These are phyloP conservation scores for Aspergillus tubingensis DNA, from an alignment of 2,329 filamentous ascomycete genomes.

Conservation along the genomic window DNA sequence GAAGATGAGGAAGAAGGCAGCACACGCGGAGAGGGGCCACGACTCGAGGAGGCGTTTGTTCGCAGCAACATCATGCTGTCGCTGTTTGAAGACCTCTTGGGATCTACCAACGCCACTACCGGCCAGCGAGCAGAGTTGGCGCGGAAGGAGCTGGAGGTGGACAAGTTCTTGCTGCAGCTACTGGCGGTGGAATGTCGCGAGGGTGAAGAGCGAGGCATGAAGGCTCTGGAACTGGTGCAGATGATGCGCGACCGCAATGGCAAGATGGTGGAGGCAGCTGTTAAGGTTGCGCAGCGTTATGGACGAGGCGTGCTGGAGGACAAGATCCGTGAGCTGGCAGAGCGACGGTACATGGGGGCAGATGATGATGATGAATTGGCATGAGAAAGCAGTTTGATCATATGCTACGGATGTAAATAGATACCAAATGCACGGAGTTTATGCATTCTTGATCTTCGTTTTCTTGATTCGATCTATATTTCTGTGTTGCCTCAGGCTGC, in stretches of 20 bases:
- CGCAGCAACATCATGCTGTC: constrained; percentile 70
- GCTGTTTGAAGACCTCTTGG: constrained; percentile 73
- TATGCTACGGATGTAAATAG: neutral
- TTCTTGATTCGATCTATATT: neutral
- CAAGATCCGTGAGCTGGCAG: constrained; percentile 85
- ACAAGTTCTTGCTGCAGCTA: constrained; percentile 87
- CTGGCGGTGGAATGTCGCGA: constrained; percentile 87
- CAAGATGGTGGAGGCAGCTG: constrained; percentile 87
- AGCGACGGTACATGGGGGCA: constrained; percentile 64
- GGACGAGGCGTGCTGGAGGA: constrained; percentile 76
- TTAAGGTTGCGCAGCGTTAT: constrained; percentile 85
- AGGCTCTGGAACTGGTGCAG: constrained; percentile 84
- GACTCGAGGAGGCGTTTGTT: constrained; percentile 79
- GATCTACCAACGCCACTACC: constrained; percentile 65
- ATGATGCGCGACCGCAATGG: constrained; percentile 83
- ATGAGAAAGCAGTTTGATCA: constrained; percentile 17
- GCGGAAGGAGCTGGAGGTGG: constrained; percentile 76
- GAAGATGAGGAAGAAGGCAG: constrained; percentile 43
- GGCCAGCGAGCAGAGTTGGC: constrained; percentile 68
- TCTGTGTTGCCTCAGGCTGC: neutral
- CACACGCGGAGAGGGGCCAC: constrained; percentile 38
- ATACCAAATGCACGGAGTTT: neutral
- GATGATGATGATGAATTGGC: constrained; percentile 56
- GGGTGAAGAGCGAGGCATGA: constrained; percentile 91
- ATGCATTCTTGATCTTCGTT: too few species aligned